phyloP scores from a whole-genome alignment of 768 basidiomycete species.

The Tulasnella sp. region DNA sequence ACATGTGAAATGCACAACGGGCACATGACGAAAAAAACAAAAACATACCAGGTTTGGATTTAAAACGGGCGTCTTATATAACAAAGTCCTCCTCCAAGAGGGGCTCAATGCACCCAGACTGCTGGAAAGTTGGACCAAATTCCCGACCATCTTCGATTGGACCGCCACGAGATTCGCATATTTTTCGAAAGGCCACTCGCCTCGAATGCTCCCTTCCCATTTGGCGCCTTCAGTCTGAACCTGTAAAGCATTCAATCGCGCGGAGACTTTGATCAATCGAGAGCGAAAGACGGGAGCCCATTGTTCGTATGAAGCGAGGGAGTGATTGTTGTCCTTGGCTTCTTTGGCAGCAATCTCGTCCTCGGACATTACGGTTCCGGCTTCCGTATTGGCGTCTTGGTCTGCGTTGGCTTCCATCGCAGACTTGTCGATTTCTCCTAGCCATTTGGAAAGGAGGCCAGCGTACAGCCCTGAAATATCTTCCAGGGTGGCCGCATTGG shows the following conservation, averaged over 20 bases:
- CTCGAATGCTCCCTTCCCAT: slow-evolving; percentile 42
- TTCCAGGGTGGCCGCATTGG: slow-evolving; percentile 34
- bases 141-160: slow-evolving; percentile 34
- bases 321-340: background rate
- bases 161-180: slow-evolving; percentile 35
- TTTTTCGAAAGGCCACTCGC: slow-evolving; percentile 42
- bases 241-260: slow-evolving; percentile 30
- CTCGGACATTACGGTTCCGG: slow-evolving; percentile 18
- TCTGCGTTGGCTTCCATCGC: slow-evolving; percentile 18
- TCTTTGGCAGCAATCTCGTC: slow-evolving; percentile 16
- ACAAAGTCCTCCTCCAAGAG: slow-evolving; percentile 32
- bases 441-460: slow-evolving; percentile 36
- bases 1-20: background rate
- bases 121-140: slow-evolving; percentile 33
- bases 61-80: slow-evolving; percentile 38
- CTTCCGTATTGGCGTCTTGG: slow-evolving; percentile 16
- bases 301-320: slow-evolving; percentile 24
- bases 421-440: slow-evolving; percentile 19
- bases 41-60: slow-evolving; percentile 44
- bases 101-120: slow-evolving; percentile 37
- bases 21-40: background rate
- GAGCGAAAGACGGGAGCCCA: background rate
- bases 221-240: slow-evolving; percentile 31
- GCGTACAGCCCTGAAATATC: slow-evolving; percentile 36
- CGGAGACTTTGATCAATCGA: slow-evolving; percentile 26